Conservation (phyloP, 2,329 filamentous ascomycete species). For the Cercospora brassicicola region DNA sequence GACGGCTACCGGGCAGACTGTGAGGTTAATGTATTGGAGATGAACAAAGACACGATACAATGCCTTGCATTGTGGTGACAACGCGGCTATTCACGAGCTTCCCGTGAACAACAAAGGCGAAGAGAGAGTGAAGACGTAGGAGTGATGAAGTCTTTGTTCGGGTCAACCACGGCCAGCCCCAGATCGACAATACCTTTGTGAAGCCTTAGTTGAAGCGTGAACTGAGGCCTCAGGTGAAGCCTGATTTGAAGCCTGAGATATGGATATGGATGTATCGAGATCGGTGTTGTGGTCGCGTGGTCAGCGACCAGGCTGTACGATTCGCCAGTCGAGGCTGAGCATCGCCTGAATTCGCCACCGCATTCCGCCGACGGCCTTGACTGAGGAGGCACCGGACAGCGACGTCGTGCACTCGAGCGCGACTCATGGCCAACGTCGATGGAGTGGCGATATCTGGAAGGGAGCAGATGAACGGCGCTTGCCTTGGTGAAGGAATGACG, state of each 20-base stretch:
- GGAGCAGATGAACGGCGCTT: not conserved
- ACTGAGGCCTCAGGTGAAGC: not conserved
- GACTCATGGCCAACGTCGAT: not conserved
- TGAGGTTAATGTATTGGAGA: not conserved
- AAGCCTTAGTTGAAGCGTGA: not conserved
- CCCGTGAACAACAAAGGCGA: not conserved
- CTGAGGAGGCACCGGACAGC: not conserved
- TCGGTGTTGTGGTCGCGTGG: not conserved
- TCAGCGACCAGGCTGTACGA: not conserved
- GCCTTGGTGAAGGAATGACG: not conserved
- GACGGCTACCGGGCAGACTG: not conserved
- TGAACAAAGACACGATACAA: not conserved
- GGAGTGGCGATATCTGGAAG: not conserved
- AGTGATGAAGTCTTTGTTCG: not conserved
- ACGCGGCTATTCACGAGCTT: not conserved
- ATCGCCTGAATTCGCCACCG: not conserved
- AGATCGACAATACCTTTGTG: not conserved
- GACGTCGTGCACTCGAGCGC: not conserved
- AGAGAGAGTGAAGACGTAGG: not conserved
- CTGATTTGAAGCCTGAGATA: not conserved
- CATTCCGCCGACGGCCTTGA: not conserved
- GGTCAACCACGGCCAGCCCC: not conserved
- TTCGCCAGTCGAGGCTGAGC: not conserved
- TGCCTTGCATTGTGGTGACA: not conserved
- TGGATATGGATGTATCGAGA: not conserved